Evolutionary conservation across 2,329 filamentous ascomycete species (phyloP).

Genomic region (Botrytis fragariae): DNA sequence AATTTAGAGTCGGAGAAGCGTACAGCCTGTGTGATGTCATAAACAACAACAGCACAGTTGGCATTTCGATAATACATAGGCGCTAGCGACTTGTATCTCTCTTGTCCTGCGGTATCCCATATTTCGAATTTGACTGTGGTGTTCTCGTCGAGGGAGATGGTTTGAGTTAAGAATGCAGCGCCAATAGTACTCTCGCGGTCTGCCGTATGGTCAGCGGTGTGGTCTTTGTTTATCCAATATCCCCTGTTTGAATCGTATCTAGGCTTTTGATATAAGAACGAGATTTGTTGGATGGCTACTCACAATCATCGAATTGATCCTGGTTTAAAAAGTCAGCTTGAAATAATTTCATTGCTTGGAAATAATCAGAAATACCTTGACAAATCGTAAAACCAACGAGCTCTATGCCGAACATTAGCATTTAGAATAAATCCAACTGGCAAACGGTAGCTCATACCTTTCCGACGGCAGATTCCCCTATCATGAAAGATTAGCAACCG

Average conservation of each 20-base stretch:
- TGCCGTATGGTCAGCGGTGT: conserved; percentile 8
- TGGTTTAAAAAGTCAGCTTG: conserved; percentile 41
- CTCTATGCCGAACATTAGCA: conserved; percentile 56
- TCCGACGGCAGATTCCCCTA: conserved; percentile 97
- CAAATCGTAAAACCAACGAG: conserved; percentile 95
- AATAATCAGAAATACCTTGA: conserved; percentile 69
- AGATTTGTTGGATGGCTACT: conserved; percentile 6
- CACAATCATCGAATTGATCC: conserved; percentile 92
- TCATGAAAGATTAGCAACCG: conserved; percentile 41
- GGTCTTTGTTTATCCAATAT: conserved; percentile 1
- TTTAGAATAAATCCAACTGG: conserved; percentile 16
- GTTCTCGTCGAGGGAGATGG: conserved; percentile 94
- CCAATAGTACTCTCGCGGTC: conserved; percentile 44
- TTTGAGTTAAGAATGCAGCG: conserved; percentile 97
- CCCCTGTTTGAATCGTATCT: not conserved
- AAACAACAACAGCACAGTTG: conserved; percentile 98
- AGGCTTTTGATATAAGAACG: not conserved
- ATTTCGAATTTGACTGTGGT: conserved; percentile 99
- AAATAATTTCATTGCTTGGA: not conserved
- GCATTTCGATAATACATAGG: conserved; percentile 99
- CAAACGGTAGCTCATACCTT: conserved; percentile 62
- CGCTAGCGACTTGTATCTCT: conserved; percentile 97
- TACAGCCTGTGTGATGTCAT: conserved; percentile 99
- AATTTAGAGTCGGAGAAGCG: conserved; percentile 17
- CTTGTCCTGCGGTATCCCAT: conserved; percentile 98